Evolutionary conservation across 139 green algal species (phyloP), one percentile per base, ranked within the genome.

Genomic region (Coelastrella sp.): DNA sequence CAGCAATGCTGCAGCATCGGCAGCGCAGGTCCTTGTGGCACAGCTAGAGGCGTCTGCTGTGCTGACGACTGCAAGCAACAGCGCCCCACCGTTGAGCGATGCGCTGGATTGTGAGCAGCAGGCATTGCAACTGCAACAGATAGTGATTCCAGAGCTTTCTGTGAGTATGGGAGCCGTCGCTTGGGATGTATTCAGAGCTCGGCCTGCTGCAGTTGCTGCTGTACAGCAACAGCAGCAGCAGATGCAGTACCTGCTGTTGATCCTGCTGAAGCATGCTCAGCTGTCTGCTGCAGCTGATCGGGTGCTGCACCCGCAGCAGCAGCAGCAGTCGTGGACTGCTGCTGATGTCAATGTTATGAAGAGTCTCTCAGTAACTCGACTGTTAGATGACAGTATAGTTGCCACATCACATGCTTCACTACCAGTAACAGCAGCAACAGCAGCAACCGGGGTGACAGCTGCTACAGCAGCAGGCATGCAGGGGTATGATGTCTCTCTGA

Each of bases 211-310:
- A 49, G 82, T 59, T 74, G 59, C 59, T 60, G 60, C 59, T 87
- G 78, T 57, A 6, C 81, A 72, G 22, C 81, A 74, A 58, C 22
- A 5, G 17, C 61, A 87, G 82, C 82, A 87, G 82, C 25, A 81
- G 66, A 27, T 24, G 66, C 81, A 87, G 12, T 59, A 61, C 8
- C 59, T 73, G 4, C 60, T 76, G 85, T 14, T 76, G 85, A 10
- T 87, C n/a, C n/a, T 87, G 63, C 24, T 80, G n/a, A 81, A 81
- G 66, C 27, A n/a, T 27, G 17, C 68, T 6, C 9, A 65, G 66
- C 10, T 80, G 63, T 56, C 74, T 20, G 14, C 49, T 78, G 25
- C 82, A 87, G n/a, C 82, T 61, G 24, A 59, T 60, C 82, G 61
- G 7, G 61, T 63, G 6, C 6, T 9, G 7, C 12, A 22, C 7